phyloP scores from a whole-genome alignment of 169 alveolate genomes.

The Plasmodium chabaudi region DNA sequence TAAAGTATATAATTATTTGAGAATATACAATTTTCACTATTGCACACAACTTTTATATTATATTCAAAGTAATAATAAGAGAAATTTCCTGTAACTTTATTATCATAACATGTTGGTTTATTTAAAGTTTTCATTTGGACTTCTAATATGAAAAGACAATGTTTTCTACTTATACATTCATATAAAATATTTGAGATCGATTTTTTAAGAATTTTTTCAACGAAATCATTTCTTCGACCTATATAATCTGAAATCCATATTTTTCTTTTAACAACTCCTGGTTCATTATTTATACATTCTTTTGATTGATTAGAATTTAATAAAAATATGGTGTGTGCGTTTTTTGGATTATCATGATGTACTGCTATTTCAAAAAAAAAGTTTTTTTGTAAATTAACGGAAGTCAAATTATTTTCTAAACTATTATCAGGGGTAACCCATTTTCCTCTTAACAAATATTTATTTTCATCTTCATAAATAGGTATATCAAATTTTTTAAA shows the following conservation, averaged over 20 bases:
- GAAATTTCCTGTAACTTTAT: slow-evolving; percentile 16
- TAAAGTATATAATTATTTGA: slow-evolving; percentile 44
- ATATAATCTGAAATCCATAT: slow-evolving; percentile 60
- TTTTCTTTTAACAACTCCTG: slow-evolving; percentile 11
- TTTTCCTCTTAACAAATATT: slow-evolving; percentile 29
- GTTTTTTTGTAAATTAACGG: slow-evolving; percentile 27
- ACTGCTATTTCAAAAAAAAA: slow-evolving; percentile 70
- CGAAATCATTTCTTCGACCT: slow-evolving; percentile 57
- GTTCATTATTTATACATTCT: slow-evolving; percentile 8
- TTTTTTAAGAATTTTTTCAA: slow-evolving; percentile 58
- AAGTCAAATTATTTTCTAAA: slow-evolving; percentile 5
- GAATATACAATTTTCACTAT: slow-evolving; percentile 63
- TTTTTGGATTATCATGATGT: slow-evolving; percentile 36
- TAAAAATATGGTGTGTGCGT: slow-evolving; percentile 42
- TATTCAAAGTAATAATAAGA: slow-evolving; percentile 47
- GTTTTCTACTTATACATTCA: slow-evolving; percentile 69
- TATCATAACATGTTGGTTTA: slow-evolving; percentile 47
- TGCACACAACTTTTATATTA: slow-evolving; percentile 41
- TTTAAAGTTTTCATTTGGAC: slow-evolving; percentile 52
- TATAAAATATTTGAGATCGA: slow-evolving; percentile 43
- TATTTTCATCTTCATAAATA: slow-evolving; percentile 6
- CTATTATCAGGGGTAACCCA: slow-evolving; percentile 5
- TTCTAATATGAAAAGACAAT: slow-evolving; percentile 33
- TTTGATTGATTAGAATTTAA: slow-evolving; percentile 29
- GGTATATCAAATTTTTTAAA: slow-evolving; percentile 12